A percentile compares a stretch with the other conserved stretches of the same genome.
Conservation (phyloP, 2,329 filamentous ascomycete genomes). For the Colletotrichum sublineola region DNA sequence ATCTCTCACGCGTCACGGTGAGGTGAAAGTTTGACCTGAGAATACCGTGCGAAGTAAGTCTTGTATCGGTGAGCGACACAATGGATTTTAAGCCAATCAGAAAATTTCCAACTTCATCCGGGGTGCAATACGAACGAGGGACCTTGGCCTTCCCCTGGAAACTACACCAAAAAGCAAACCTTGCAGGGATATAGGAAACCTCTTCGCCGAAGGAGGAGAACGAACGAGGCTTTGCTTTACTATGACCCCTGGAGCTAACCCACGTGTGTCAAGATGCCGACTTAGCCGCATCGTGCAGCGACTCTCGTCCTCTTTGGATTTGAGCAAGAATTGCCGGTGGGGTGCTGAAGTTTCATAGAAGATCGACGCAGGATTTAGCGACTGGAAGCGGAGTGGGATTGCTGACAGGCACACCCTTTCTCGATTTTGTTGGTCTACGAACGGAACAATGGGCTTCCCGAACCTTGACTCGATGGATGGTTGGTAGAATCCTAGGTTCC, state of each 20-base stretch:
- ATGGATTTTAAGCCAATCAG: neutral
- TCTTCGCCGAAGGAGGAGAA: neutral
- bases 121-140: neutral
- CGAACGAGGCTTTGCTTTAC: neutral
- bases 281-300: neutral
- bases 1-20: neutral
- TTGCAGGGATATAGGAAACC: neutral
- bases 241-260: neutral
- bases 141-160: neutral
- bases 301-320: neutral
- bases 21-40: neutral
- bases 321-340: neutral
- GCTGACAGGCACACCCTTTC: neutral
- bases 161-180: neutral
- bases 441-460: neutral
- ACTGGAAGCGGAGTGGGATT: neutral
- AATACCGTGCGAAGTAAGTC: neutral
- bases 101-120: too few species aligned
- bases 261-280: conserved; percentile 13
- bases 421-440: neutral
- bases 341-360: neutral
- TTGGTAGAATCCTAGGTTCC: neutral
- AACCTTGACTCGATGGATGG: neutral
- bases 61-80: too few species aligned
- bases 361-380: conserved; percentile 9